These are phyloP conservation scores for Syzygium syzygioides DNA, from an alignment of 441 rosid genomes.

Conservation along the genomic window DNA sequence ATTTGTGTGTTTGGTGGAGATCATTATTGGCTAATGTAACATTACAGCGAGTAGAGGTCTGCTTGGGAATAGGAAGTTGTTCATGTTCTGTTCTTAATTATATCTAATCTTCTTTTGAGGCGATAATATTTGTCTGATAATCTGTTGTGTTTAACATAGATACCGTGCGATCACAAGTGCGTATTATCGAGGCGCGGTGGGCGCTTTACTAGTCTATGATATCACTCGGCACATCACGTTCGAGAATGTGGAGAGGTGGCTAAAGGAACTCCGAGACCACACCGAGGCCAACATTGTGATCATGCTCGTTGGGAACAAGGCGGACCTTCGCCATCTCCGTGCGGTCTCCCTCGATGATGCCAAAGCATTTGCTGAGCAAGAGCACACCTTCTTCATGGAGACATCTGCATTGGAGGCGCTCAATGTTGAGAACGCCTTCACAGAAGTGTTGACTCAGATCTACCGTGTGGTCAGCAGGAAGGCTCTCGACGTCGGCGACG, in stretches of 20 bases:
- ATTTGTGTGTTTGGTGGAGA: background rate
- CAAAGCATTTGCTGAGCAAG: constrained; percentile 45
- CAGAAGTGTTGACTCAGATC: constrained; percentile 58
- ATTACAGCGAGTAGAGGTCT: background rate
- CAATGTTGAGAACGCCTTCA: constrained; percentile 58
- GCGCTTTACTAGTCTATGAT: constrained; percentile 57
- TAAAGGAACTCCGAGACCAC: constrained; percentile 67
- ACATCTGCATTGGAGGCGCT: constrained; percentile 65
- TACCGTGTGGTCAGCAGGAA: constrained; percentile 56
- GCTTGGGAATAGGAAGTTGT: background rate
- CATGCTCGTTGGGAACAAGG: constrained; percentile 75
- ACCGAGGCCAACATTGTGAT: constrained; percentile 60
- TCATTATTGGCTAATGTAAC: background rate
- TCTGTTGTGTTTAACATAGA: constrained; percentile 14
- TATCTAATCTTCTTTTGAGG: background rate
- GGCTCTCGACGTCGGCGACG: constrained; percentile 57
- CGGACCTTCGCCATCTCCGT: constrained; percentile 59
- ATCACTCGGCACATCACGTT: constrained; percentile 58
- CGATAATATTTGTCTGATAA: background rate
- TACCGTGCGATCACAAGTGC: constrained; percentile 78
- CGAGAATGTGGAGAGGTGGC: constrained; percentile 63
- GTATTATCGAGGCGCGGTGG: constrained; percentile 63
- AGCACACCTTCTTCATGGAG: constrained; percentile 57
- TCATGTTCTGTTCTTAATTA: background rate
- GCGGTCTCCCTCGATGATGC: constrained; percentile 54